A percentile compares a stretch with the other conserved stretches of the same genome.
phyloP scores from a whole-genome alignment of 257 asterid genomes.

The Mitragyna speciosa region DNA sequence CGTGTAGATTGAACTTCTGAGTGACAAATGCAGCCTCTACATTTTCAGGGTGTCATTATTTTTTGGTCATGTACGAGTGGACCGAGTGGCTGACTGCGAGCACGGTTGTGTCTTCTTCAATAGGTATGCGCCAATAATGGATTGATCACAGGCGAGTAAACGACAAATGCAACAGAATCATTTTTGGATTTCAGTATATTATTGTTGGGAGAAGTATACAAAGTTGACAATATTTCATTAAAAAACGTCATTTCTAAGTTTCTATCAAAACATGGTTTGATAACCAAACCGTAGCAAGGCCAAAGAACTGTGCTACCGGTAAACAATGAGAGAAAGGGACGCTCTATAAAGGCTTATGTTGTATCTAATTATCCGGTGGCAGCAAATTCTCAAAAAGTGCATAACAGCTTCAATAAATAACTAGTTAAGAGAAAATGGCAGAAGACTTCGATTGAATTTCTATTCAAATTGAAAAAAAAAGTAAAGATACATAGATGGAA shows the following conservation, averaged over 20 bases:
- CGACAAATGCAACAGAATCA: background rate
- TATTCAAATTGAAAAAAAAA: background rate
- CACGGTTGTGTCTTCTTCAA: background rate
- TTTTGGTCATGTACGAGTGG: background rate
- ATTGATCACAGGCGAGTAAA: background rate
- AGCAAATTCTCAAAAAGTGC: too few species aligned
- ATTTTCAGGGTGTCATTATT: background rate
- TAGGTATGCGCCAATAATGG: background rate
- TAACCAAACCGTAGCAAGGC: background rate
- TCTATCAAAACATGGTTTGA: background rate
- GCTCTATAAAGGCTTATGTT: too few species aligned
- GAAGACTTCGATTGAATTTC: slow-evolving; percentile 12
- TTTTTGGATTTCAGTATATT: background rate
- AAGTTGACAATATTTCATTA: background rate
- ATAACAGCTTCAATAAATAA: too few species aligned
- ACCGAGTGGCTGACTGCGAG: background rate
- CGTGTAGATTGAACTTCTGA: background rate
- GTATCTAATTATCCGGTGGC: too few species aligned
- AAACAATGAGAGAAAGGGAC: background rate
- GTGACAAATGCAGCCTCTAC: background rate
- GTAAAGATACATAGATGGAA: slow-evolving; percentile 1
- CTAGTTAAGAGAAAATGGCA: background rate
- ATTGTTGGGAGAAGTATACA: background rate
- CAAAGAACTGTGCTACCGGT: background rate
- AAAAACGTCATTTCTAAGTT: background rate